These are phyloP conservation scores for Pyrus communis DNA, from an alignment of 306 rosid species.

Conservation along the genomic window DNA sequence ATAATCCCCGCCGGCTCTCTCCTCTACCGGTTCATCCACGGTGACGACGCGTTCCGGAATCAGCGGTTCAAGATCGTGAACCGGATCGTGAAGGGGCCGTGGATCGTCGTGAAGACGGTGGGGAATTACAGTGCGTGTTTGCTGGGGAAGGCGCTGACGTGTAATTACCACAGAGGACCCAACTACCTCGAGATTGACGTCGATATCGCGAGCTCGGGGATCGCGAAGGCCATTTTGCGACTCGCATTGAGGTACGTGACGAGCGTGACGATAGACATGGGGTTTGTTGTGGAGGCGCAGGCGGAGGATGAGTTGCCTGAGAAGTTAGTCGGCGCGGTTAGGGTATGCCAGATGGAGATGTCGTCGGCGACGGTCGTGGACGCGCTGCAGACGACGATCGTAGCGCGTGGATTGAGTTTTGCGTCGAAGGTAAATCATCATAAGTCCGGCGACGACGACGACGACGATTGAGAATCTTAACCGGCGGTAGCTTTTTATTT, in stretches of 20 bases:
- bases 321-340: slow-evolving; percentile 63
- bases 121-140: slow-evolving; percentile 83
- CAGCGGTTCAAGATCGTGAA: slow-evolving; percentile 88
- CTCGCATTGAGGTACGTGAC: slow-evolving; percentile 82
- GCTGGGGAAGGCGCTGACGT: slow-evolving; percentile 78
- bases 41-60: slow-evolving; percentile 66
- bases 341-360: slow-evolving; percentile 92
- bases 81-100: slow-evolving; percentile 92
- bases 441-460: slow-evolving; percentile 26
- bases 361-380: slow-evolving; percentile 51
- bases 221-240: slow-evolving; percentile 74
- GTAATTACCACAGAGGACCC: slow-evolving; percentile 66
- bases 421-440: slow-evolving; percentile 52
- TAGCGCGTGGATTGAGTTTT: slow-evolving; percentile 37
- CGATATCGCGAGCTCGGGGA: slow-evolving; percentile 78
- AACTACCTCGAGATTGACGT: slow-evolving; percentile 83
- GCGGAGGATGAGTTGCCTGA: slow-evolving; percentile 86
- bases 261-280: slow-evolving; percentile 78
- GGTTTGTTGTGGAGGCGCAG: slow-evolving; percentile 82
- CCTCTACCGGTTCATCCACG: slow-evolving; percentile 58
- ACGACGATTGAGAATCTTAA: background rate
- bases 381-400: slow-evolving; percentile 10
- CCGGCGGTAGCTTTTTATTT: background rate
- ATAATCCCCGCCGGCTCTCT: slow-evolving; percentile 63
- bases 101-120: slow-evolving; percentile 82